Evolutionary conservation across 768 basidiomycete genomes (phyloP).

Genomic region (Boletellus ananiceps): DNA sequence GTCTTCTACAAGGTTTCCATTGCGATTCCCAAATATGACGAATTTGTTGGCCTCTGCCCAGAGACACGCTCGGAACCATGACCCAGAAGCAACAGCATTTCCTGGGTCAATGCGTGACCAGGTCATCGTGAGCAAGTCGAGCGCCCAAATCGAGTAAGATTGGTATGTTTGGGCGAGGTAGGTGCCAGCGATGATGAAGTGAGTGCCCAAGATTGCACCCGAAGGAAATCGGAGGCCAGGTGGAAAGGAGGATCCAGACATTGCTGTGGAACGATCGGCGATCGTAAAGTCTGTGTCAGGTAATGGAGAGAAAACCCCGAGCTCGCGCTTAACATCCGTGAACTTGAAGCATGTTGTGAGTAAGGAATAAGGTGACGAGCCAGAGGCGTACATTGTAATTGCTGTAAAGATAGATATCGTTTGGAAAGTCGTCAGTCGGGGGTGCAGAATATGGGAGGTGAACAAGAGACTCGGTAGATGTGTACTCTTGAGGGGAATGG

Average conservation of each 20-base stretch:
- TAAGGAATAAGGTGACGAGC: background rate
- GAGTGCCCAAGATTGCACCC: conserved; percentile 84
- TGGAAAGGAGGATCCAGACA: conserved; percentile 80
- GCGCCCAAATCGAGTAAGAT: conserved; percentile 94
- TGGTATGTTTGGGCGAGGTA: conserved; percentile 93
- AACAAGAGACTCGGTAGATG: conserved; percentile 53
- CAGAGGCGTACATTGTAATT: conserved; percentile 81
- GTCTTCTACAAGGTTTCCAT: conserved; percentile 86
- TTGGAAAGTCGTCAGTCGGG: conserved; percentile 70
- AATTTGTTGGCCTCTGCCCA: conserved; percentile 85
- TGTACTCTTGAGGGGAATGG: conserved; percentile 41
- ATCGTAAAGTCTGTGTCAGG: conserved; percentile 73
- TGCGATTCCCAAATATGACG: conserved; percentile 85
- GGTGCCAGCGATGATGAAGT: conserved; percentile 92
- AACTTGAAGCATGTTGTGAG: conserved; percentile 47
- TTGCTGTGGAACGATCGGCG: conserved; percentile 72
- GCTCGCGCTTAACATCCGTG: conserved; percentile 91
- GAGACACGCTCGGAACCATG: conserved; percentile 91
- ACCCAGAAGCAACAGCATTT: conserved; percentile 78
- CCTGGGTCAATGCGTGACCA: conserved; percentile 91
- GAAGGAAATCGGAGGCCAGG: conserved; percentile 96
- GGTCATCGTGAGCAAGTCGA: conserved; percentile 76
- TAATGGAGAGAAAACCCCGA: conserved; percentile 85
- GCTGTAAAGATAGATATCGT: conserved; percentile 87
- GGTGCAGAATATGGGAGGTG: conserved; percentile 75